These are phyloP conservation scores for Chlamydomonas reinhardtii DNA, from an alignment of 163 green algal genomes.

Conservation along the genomic window DNA sequence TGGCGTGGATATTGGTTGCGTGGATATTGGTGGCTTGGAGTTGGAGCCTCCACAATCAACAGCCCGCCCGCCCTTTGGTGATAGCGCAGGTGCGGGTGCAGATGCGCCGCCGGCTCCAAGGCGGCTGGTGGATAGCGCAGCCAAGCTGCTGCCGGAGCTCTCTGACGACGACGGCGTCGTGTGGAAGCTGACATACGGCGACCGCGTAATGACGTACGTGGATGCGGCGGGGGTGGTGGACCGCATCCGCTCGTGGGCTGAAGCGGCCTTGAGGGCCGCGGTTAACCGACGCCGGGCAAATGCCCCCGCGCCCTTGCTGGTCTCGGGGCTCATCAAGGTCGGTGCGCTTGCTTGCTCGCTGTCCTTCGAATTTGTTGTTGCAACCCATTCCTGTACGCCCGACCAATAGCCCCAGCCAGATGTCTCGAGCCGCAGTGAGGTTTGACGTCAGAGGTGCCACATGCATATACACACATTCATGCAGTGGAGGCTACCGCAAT, in stretches of 20 bases:
- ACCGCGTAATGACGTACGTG: not conserved
- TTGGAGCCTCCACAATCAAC: too few species aligned
- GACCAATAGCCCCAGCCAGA: not conserved
- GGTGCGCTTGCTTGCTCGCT: too few species aligned
- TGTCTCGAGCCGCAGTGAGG: not conserved
- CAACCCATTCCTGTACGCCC: not conserved
- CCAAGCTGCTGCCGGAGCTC: not conserved
- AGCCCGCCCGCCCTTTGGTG: too few species aligned
- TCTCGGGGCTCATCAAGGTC: constrained; percentile 14
- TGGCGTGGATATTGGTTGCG: too few species aligned
- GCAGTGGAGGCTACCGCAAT: not conserved
- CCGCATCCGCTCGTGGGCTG: constrained; percentile 11
- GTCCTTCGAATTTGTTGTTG: not conserved
- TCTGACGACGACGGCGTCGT: not conserved
- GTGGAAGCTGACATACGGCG: constrained; percentile 4
- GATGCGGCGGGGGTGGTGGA: constrained; percentile 13
- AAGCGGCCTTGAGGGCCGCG: not conserved
- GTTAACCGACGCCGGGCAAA: not conserved
- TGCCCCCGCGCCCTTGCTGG: not conserved
- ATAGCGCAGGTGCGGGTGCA: too few species aligned
- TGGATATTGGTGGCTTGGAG: too few species aligned
- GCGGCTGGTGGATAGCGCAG: constrained; percentile 24
- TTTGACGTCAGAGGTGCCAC: not conserved
- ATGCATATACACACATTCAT: too few species aligned
- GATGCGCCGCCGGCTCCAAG: not conserved